Base-by-base conservation (phyloP, 192 early-diverging fungal genomes). In the Coemansia sp. region DNA sequence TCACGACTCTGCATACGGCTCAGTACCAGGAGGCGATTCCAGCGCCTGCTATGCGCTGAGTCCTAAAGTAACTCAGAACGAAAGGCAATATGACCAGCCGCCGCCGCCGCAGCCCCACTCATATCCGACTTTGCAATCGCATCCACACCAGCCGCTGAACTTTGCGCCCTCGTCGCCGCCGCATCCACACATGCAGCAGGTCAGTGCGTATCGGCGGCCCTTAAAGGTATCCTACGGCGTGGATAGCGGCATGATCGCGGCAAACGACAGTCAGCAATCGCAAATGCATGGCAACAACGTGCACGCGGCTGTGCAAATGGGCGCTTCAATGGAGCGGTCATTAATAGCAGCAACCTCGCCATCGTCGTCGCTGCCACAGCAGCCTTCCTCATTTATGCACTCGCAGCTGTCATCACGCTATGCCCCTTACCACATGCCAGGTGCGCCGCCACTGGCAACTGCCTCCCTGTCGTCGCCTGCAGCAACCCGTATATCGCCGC, bases 381-480 rank as follows among this genome's bases (percentile, higher is more conserved):
- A 67, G 43, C 49, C 52, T 21, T 30, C 69, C 49, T 62, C 65
- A 77, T 71, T 77, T 67, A 71, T 71, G 69, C 75, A 77, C 54
- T 60, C 74, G 29, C 60, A 60, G 45, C 40, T 58, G 30, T 52
- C 72, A 59, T 67, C 75, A 67, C 75, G 64, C 53, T 71, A 67
- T 64, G 57, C 60, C 10, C 69, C 75, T 40, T 77, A 71, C 69
- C 68, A 71, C 69, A 77, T 71, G 62, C 44, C 64, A 27, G 61
- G 52, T 31, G 33, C 61, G 47, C 30, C 73, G 43, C 21, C 62
- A 14, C 47, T 51, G 11, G 10, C 48, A 30, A 46, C 67, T 23
- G 28, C 35, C 23, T 50, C 59, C 23, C 33, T 43, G 27, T 19
- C 49, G 25, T 42, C 60, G 33, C 29, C 49, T 11, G 60, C 49